A percentile compares a stretch with the other conserved stretches of the same genome.
These are phyloP conservation scores for Amphicarpaea edgeworthii DNA, from an alignment of 306 rosid genomes.

Conservation along the genomic window DNA sequence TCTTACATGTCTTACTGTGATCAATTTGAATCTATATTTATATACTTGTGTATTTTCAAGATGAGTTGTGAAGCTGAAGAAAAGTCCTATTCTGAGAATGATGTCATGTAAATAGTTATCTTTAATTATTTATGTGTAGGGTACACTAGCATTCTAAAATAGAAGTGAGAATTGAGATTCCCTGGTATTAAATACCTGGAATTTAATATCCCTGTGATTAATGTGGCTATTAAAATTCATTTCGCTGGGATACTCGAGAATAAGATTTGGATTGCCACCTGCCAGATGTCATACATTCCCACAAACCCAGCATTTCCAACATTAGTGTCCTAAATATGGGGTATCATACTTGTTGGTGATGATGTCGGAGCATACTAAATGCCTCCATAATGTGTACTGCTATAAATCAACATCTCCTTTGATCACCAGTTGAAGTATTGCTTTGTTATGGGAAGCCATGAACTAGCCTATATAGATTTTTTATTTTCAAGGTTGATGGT, in stretches of 20 bases:
- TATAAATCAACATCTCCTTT: background rate
- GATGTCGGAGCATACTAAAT: slow-evolving; percentile 28
- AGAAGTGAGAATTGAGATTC: slow-evolving; percentile 6
- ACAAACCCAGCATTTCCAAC: background rate
- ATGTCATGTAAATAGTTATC: background rate
- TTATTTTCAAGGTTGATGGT: background rate
- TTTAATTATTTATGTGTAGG: slow-evolving; percentile 1
- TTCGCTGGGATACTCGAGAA: slow-evolving; percentile 4
- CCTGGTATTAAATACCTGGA: slow-evolving; percentile 10
- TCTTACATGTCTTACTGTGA: slow-evolving; percentile 7
- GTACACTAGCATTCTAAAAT: slow-evolving; percentile 7
- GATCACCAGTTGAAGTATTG: slow-evolving; percentile 15
- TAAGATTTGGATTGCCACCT: slow-evolving; percentile 10
- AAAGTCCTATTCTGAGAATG: background rate
- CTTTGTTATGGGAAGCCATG: slow-evolving; percentile 18
- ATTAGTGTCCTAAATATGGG: background rate
- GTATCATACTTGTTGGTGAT: slow-evolving; percentile 12
- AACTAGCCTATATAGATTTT: slow-evolving; percentile 4
- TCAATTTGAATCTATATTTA: background rate
- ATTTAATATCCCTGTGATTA: background rate
- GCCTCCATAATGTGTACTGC: slow-evolving; percentile 20
- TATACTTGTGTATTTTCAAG: slow-evolving; percentile 11
- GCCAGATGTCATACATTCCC: background rate
- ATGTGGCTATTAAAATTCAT: slow-evolving; percentile 5
- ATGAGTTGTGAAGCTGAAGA: slow-evolving; percentile 6